Evolutionary conservation across 2,329 filamentous ascomycete species (phyloP), one percentile per base, ranked within the genome.

Genomic region (Cladosporium sp.): DNA sequence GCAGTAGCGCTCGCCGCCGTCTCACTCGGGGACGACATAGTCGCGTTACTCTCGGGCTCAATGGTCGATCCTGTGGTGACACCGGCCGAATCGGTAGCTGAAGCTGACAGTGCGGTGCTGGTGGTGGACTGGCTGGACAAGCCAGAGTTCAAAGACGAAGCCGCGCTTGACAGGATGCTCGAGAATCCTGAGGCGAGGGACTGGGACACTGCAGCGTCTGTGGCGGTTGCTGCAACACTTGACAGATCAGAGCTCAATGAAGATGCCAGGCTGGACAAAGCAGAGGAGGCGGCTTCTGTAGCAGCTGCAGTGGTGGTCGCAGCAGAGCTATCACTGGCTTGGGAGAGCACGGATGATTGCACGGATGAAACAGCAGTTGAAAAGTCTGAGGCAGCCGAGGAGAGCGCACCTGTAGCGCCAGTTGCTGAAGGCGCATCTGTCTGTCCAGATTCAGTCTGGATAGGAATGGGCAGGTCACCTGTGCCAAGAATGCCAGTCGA

Each of bases 161-260:
- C 63, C 20, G 65, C 68, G 48, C 64, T 68, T 2, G 68, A 68
- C 19, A 69, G 52, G 13, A 70, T 63, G 56, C 66, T 68, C 4
- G 68, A 70, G 52, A 66, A 62, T 25, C 64, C 63, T 1, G 68
- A 67, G 4, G 67, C 64, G 37, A 70, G 42, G 13, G 66, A 66
- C 37, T 58, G 60, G 0, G 68, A 65, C 9, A 65, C 60, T 6
- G 55, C 62, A 39, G 65, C 58, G 53, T 69, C 63, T 22, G 68
- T 69, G 15, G 61, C 64, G 9, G 65, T 68, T 2, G 67, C 67
- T 9, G 62, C 64, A 17, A 70, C 62, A 36, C 65, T 67, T 8
- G 66, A 65, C 3, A 70, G 58, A 19, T 65, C 62, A 12, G 65
- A 64, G 56, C 60, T 65, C 28, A 70, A 56, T 9, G 68, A 67